These are phyloP conservation scores for Trichoderma reesei DNA, from an alignment of 495 filamentous ascomycete species.

Conservation along the genomic window DNA sequence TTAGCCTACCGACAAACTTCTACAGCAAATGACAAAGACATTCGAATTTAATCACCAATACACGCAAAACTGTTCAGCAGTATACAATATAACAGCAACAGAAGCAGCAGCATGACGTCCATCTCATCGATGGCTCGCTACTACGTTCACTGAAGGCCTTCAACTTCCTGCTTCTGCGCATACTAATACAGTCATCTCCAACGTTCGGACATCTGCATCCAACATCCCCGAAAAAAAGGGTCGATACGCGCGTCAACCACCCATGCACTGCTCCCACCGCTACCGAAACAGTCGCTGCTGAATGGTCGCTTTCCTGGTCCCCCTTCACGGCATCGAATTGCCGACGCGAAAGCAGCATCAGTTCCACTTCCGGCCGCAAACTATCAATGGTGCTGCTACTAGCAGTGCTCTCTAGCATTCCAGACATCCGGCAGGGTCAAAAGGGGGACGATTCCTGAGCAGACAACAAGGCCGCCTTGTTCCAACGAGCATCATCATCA, in stretches of 20 bases:
- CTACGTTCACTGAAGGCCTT: no score
- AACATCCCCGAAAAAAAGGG: neutral
- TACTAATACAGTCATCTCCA: neutral
- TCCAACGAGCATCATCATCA: neutral
- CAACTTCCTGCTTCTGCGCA: neutral
- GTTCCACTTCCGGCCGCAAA: neutral
- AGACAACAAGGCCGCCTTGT: neutral
- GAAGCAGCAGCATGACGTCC: no score
- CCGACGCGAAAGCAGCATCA: neutral
- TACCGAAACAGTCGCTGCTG: neutral
- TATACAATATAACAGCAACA: no score
- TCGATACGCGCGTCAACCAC: constrained; percentile 1
- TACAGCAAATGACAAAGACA: no score
- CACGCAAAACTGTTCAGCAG: no score
- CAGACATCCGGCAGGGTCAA: neutral
- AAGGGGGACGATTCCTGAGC: neutral
- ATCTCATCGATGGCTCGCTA: no score
- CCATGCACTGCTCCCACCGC: neutral
- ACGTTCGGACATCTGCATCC: no score
- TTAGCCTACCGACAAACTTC: no score
- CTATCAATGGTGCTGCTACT: neutral
- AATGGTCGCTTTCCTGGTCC: neutral
- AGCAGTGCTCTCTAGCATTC: neutral
- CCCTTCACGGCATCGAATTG: constrained; percentile 6
- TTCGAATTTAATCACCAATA: no score